Evolutionary conservation across 768 basidiomycete genomes (phyloP).

Genomic region (Boletus speciosus): DNA sequence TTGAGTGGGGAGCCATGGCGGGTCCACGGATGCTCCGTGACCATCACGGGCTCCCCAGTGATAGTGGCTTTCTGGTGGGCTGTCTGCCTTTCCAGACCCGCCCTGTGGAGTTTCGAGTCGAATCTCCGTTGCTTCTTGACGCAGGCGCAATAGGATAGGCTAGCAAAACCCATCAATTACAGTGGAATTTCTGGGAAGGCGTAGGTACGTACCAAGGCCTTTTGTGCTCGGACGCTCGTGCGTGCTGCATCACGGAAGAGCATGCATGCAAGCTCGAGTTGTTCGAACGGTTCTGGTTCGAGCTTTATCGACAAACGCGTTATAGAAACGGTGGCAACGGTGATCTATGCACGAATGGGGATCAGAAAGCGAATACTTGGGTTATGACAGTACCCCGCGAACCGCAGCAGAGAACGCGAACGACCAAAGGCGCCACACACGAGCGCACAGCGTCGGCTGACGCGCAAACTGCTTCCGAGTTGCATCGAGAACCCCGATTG

Average conservation of each 20-base stretch:
- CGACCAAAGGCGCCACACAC: slow-evolving; percentile 61
- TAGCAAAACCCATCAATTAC: slow-evolving; percentile 14
- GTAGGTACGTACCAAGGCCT: slow-evolving; percentile 37
- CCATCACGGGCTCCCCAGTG: slow-evolving; percentile 35
- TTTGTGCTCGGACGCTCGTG: slow-evolving; percentile 47
- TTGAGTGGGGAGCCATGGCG: neutral
- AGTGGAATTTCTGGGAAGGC: neutral
- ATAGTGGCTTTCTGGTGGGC: slow-evolving; percentile 14
- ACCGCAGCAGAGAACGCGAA: slow-evolving; percentile 54
- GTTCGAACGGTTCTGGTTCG: slow-evolving; percentile 42
- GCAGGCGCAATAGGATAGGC: slow-evolving; percentile 47
- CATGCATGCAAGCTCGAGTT: slow-evolving; percentile 45
- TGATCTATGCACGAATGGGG: slow-evolving; percentile 34
- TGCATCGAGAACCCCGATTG: slow-evolving; percentile 42
- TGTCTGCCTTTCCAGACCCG: slow-evolving; percentile 2
- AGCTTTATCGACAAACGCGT: slow-evolving; percentile 42
- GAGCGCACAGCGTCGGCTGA: slow-evolving; percentile 44
- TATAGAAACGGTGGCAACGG: slow-evolving; percentile 54
- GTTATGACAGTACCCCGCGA: slow-evolving; percentile 17
- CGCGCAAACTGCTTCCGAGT: slow-evolving; percentile 41
- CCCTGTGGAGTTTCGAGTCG: slow-evolving; percentile 15
- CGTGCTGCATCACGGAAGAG: slow-evolving; percentile 14
- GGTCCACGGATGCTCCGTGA: slow-evolving; percentile 27
- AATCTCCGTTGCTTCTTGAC: slow-evolving; percentile 39
- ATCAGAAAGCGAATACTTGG: neutral